Evolutionary conservation across 2,329 filamentous ascomycete species (phyloP).

Genomic region (Verruconis gallopava): DNA sequence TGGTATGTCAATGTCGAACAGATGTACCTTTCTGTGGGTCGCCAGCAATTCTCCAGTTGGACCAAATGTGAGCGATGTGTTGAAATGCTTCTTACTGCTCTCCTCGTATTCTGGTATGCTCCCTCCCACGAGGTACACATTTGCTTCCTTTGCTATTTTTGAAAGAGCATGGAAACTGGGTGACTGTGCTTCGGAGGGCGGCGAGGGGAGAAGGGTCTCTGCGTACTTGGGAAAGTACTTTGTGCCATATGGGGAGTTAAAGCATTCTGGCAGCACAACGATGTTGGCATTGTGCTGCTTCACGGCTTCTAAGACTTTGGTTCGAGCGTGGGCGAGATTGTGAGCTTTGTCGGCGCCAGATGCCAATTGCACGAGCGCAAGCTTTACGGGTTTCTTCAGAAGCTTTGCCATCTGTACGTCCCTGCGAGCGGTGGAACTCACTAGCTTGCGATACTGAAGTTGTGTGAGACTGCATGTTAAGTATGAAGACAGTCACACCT

Average conservation of each 20-base stretch:
- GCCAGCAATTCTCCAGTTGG: conserved; percentile 70
- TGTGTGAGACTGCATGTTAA: too few relatives aligned
- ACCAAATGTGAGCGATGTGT: conserved; percentile 75
- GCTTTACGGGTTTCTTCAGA: conserved; percentile 25
- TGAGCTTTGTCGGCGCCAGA: conserved; percentile 57
- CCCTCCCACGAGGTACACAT: conserved; percentile 74
- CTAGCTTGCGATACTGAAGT: too few relatives aligned
- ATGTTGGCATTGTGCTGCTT: conserved; percentile 58
- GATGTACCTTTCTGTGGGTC: conserved; percentile 82
- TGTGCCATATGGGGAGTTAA: conserved; percentile 94
- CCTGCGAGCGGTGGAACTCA: too few relatives aligned
- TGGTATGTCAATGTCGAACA: conserved; percentile 97
- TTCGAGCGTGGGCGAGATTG: conserved; percentile 71
- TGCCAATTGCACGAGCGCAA: conserved; percentile 36
- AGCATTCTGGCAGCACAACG: conserved; percentile 92
- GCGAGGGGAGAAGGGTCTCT: conserved; percentile 70
- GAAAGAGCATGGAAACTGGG: conserved; percentile 80
- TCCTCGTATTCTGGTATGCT: conserved; percentile 68
- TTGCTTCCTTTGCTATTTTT: conserved; percentile 63
- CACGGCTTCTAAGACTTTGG: conserved; percentile 73
- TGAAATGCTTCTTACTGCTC: conserved; percentile 59
- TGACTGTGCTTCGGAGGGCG: conserved; percentile 55
- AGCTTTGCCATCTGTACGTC: conserved; percentile 13
- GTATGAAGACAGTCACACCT: too few relatives aligned
- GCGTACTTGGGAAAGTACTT: conserved; percentile 86